Percentiles rank a stretch among this genome's conserved stretches.
phyloP scores from a whole-genome alignment of 2,329 filamentous ascomycete genomes.

The Alternaria panax region DNA sequence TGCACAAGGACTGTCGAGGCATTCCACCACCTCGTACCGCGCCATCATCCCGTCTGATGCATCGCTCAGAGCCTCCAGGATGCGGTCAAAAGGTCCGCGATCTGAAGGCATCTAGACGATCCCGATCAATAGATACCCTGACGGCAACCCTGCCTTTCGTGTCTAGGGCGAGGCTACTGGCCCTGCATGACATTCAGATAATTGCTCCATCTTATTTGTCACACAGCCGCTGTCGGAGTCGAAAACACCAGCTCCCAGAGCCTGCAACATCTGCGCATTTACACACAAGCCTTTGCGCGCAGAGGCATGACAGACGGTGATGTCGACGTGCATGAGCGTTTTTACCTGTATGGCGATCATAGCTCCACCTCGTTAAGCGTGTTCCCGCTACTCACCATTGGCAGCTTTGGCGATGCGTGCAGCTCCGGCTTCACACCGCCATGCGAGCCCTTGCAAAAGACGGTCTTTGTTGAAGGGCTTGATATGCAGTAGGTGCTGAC shows the following conservation, averaged over 20 bases:
- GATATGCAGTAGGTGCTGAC: neutral
- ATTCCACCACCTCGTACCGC: neutral
- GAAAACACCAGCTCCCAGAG: neutral
- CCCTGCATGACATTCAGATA: slow-evolving; percentile 14
- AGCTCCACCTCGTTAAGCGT: slow-evolving; percentile 10
- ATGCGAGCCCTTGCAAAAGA: slow-evolving; percentile 6
- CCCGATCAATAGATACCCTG: slow-evolving; percentile 11
- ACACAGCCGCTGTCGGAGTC: slow-evolving; percentile 11
- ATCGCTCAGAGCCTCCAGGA: slow-evolving; percentile 3
- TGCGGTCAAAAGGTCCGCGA: slow-evolving; percentile 2
- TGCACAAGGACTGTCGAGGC: neutral
- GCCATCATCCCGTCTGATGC: slow-evolving; percentile 2
- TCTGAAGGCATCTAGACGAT: slow-evolving; percentile 7
- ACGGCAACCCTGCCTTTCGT: slow-evolving; percentile 7
- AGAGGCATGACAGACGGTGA: slow-evolving; percentile 7
- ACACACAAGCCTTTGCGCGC: neutral
- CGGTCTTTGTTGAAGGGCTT: neutral
- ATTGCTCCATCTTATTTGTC: slow-evolving; percentile 14
- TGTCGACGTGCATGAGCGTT: slow-evolving; percentile 17
- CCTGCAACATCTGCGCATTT: neutral
- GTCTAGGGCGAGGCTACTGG: slow-evolving; percentile 1
- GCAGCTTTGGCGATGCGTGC: slow-evolving; percentile 25
- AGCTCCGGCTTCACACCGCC: slow-evolving; percentile 15
- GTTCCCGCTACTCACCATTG: slow-evolving; percentile 26
- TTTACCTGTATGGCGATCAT: slow-evolving; percentile 16